Evolutionary conservation across 345 rosid genomes (phyloP), one percentile per base, ranked within the genome.

Genomic region (Eucalyptus pumila): DNA sequence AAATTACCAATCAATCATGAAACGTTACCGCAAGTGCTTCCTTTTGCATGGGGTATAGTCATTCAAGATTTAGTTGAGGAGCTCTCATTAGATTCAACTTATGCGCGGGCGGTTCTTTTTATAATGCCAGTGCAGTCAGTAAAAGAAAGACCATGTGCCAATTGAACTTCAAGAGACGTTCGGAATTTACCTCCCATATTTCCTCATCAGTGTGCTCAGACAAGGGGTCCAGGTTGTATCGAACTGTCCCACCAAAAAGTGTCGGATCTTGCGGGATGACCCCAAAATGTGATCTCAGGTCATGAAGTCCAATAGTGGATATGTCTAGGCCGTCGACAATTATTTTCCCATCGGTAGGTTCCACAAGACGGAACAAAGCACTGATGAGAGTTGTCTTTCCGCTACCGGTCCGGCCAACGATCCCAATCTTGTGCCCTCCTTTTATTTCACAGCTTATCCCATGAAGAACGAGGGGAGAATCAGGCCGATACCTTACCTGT

Each of bases 201-300:
- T 94, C 92, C 51, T 87, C 85, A 30, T 94, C 94, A 3, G 89
- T 91, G 60, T 92, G 89, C 44, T 92, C 86, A 1, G 85, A 86
- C 37, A 92, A 88, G 14, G 97, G 96, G 92, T 95, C 97, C 62
- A 95, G 91, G 87, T 95, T 95, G 92, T 91, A 93, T 91, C 96
- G 93, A 30, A 93, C 95, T n/a, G 95, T 90, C 34, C 96, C 96
- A 11, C 90, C 90, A 76, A 95, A 95, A 87, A 95, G 95, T 26
- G 96, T 95, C 16, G 96, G 96, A 58, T 95, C 97, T 87, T 95
- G 97, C 47, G 96, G 96, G 86, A 95, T 95, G 88, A 95, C 91
- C 58, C 95, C 95, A 14, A 95, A 85, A 26, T 90, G 90, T 30
- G 96, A 93, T 87, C 96, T 92, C 42, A 95, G 91, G 89, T 95